Evolutionary conservation across 2,329 filamentous ascomycete species (phyloP), one percentile per base, ranked within the genome.

Genomic region (Daldinia eschscholtzii): DNA sequence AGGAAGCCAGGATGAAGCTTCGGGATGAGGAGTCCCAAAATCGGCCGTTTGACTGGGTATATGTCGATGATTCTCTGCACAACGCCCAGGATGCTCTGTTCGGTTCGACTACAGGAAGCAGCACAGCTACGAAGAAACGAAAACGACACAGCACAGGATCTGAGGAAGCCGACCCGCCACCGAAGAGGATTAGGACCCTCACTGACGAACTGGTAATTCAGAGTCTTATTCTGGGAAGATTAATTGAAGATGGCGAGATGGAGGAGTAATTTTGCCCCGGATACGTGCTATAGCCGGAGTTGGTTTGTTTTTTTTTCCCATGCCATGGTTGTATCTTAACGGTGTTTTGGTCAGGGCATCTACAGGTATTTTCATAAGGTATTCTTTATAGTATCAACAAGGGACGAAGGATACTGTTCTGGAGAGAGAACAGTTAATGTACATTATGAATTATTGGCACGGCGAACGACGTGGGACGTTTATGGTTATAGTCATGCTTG

Each of bases 181-280:
- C 84, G 12, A 83, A 85, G 73, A 86, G 81, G 67, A 83, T 94
- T 41, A 87, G 86, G 70, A 86, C 96, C 50, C 87, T 97, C 59
- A 91, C 90, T 63, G 91, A 97, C 78, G 95, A 98, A 80, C 89
- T 95, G 77, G 89, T 98, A 23, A 90, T 97, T 62, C 95, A 99
- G 83, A 98, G 94, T 79, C 83, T 98, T 66, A 98, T 99, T 70
- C 79, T 97, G 57, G 95, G 94, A 0, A 88, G 89, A 68, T 81
- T 98, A 73, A 87, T 94, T 59, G 91, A 93, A 69, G 87, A 88
- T 57, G 84, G 82, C 12, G 86, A 88, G 72, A 75, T 83, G 73
- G 72, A 76, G 23, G 73, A 71, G 46, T 76, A 65, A 62, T 35
- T 37, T 18, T 7, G 39, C 37, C 35, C 44, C 26, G 41, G 28